Percentiles rank a stretch among this genome's conserved stretches.
Evolutionary conservation across 2,329 filamentous ascomycete genomes (phyloP).

Genomic region (Diplocarpon mali): DNA sequence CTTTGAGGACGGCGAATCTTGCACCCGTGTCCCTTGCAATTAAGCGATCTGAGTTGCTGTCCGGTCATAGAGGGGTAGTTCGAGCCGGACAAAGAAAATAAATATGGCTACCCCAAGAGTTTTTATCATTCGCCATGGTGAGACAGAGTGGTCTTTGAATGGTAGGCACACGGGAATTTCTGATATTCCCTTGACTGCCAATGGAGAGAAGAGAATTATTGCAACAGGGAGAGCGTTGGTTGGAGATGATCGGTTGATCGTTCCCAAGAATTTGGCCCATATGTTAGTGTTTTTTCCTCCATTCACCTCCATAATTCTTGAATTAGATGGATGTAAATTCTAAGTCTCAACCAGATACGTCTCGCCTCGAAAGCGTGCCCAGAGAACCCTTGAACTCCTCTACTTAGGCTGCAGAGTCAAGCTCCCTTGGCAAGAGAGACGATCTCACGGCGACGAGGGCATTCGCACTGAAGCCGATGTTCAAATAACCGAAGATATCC

Average conservation of each 20-base stretch:
- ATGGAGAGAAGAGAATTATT: conserved; percentile 65
- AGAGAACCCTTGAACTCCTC: conserved; percentile 82
- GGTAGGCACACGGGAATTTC: conserved; percentile 74
- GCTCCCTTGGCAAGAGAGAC: conserved; percentile 57
- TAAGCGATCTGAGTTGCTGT: neutral
- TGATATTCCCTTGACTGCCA: conserved; percentile 76
- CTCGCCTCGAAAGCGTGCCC: conserved; percentile 73
- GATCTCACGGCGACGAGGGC: conserved; percentile 27
- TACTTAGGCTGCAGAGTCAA: conserved; percentile 57
- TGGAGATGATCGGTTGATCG: conserved; percentile 74
- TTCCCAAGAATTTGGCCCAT: conserved; percentile 69
- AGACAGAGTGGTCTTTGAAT: conserved; percentile 89
- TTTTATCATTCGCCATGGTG: conserved; percentile 80
- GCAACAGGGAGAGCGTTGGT: conserved; percentile 77
- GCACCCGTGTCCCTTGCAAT: neutral
- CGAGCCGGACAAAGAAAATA: neutral
- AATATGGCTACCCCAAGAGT: conserved; percentile 49
- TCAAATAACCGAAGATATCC: conserved; percentile 59
- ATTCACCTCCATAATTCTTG: neutral
- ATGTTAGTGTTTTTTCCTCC: conserved; percentile 44
- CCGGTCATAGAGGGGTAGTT: neutral
- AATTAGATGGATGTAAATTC: neutral
- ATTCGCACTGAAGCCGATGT: conserved; percentile 48
- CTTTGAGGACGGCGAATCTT: neutral
- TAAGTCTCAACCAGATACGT: conserved; percentile 49